Base-by-base conservation (phyloP, 371 early-diverging fungal species). In the Syncephalis plumigaleata region DNA sequence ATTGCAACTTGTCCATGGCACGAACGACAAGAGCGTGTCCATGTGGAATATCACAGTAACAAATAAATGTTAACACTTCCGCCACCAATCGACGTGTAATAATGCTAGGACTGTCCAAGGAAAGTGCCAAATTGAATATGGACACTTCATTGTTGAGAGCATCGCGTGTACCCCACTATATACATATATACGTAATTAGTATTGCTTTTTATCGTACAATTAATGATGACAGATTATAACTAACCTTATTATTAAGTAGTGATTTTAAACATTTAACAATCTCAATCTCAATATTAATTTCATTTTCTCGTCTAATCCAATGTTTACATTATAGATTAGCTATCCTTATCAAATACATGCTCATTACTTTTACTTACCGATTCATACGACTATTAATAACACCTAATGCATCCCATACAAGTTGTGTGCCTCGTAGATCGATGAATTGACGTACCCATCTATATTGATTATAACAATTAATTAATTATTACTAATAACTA, bases 251-350 rank as follows among this genome's bases (percentile, higher is more conserved):
- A 55, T 84, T 84, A 43, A 84, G 69, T 9, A 87, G 57, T 0
- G 81, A 71, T 50, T 84, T 84, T 44, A 86, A 71, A 55, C 84
- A 84, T 53, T 79, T 80, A 36, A 83, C 64, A 39, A 86, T 81
- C 61, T 84, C 87, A 37, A 73, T 67, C 55, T 86, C 87, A 71
- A 81, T 79, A 42, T 79, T 71, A 5, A 81, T 62, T 54, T 82
- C 82, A 25, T 71, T 65, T 47, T 79, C 78, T 37, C 68, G 66
- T 54, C 82, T 76, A 58, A 52, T 39, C 16, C n/a, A n/a, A n/a
- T n/a, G n/a, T n/a, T n/a, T n/a, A n/a, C n/a, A 31, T 7, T 31
- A 31, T 4, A 4, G 31, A 31, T 31, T 31, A 7, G 11, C 7
- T 31, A 31, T 11, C 31, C 4, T 31, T 31, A 7, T 31, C 11